phyloP scores from a whole-genome alignment of 139 green algal species.

The Closterium sp. region DNA sequence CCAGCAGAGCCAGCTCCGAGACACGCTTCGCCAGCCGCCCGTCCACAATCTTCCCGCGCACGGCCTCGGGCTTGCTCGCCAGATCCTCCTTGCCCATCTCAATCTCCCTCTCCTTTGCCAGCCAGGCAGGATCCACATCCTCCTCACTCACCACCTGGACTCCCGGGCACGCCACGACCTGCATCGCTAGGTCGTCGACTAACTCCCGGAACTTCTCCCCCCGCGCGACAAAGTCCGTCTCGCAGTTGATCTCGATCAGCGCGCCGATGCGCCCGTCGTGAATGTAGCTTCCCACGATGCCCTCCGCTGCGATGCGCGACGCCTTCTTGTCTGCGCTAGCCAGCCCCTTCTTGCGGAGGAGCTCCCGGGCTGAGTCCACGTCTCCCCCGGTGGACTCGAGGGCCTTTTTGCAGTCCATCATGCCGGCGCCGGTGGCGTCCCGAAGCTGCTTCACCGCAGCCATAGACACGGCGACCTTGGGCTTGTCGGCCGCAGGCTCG shows the following conservation, averaged over 20 bases:
- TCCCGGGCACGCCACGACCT: slow-evolving; percentile 22
- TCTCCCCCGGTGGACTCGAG: no score
- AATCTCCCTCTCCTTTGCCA: slow-evolving; percentile 82
- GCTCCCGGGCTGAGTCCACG: no score
- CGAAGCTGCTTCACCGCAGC: no score
- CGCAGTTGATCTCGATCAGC: slow-evolving; percentile 82
- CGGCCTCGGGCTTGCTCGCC: slow-evolving; percentile 88
- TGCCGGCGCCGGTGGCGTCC: no score
- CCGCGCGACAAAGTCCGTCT: slow-evolving; percentile 97
- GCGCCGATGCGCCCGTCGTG: slow-evolving; percentile 75
- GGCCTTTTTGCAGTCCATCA: no score
- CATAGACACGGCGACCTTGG: slow-evolving; percentile 64
- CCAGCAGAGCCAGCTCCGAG: slow-evolving; percentile 77
- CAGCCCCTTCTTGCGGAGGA: no score
- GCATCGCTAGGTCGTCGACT: slow-evolving; percentile 71
- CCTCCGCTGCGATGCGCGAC: slow-evolving; percentile 82
- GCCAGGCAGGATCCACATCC: slow-evolving; percentile 76
- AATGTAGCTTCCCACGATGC: slow-evolving; percentile 84
- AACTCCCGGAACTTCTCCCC: slow-evolving; percentile 89
- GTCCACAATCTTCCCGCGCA: slow-evolving; percentile 93
- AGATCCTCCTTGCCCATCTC: slow-evolving; percentile 96
- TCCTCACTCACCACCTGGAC: slow-evolving; percentile 64
- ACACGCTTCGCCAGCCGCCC: slow-evolving; percentile 89
- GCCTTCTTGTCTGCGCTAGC: slow-evolving; percentile 95
- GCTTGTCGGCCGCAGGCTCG: not conserved